Evolutionary conservation across 73 alveolate genomes (phyloP), one percentile per base, ranked within the genome.

Genomic region (Tetrahymena thermophila): DNA sequence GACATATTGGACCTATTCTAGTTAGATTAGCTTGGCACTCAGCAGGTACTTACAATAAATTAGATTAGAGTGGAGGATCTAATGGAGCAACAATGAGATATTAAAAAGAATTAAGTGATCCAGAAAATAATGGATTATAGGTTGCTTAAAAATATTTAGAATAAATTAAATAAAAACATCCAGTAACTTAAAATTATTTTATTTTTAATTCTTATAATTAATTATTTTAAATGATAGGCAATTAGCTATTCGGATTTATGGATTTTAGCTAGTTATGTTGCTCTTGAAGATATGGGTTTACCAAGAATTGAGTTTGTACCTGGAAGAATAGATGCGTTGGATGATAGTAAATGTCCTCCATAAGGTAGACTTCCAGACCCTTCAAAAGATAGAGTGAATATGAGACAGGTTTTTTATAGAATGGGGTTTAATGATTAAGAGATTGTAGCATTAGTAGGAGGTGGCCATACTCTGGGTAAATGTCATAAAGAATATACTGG

Each of bases 381-480:
- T 28, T 56, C 37, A 37, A 95, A 56, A n/a, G 94, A 93, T 31
- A 16, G 42, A 34, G 37, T 84, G 35, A 35, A 84, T 38, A 94
- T 96, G 38, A 94, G 96, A 37, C 43, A 85, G 11, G 95, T 94
- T 56, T 96, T 97, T 96, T 44, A 89, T 34, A 85, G 96, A 34
- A 96, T 94, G 95, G 98, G 98, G 10, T 97, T 97, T 94, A 35
- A 95, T 31, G 96, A 96, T 57, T 85, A 71, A 43, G 99, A 97
- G 3, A 38, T 96, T 83, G 99, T 97, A 21, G 99, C 97, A 34
- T 84, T 97, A 13, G 94, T 71, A 28, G 89, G 94, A 95, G 99
- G 99, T 10, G 94, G 97, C 21, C 98, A 97, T 56, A 95, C 99
- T 93, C 97, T 97, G 14, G 99, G 99, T 8, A 85, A 96, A 85